A percentile compares a stretch with the other conserved stretches of the same genome.
These are phyloP conservation scores for Cercospora zeae-maydis DNA, from an alignment of 2,329 filamentous ascomycete genomes.

Conservation along the genomic window DNA sequence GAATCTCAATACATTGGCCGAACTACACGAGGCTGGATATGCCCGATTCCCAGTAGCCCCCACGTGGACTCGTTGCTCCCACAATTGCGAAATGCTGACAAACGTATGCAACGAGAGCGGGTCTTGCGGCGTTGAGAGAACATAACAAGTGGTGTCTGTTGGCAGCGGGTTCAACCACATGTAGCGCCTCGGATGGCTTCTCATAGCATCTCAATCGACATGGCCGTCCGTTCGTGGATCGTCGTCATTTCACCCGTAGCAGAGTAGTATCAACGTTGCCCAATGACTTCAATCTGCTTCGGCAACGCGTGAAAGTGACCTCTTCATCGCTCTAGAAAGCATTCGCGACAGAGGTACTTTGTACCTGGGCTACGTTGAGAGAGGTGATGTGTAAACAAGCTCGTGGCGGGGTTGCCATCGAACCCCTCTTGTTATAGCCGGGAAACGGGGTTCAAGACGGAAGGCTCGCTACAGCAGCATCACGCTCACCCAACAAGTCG, in stretches of 20 bases:
- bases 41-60: too few species aligned
- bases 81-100: too few species aligned
- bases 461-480: background rate
- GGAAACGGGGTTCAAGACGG: background rate
- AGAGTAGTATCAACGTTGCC: background rate
- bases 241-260: background rate
- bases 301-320: background rate
- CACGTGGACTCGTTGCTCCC: too few species aligned
- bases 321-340: background rate
- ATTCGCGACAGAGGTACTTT: background rate
- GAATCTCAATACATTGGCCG: too few species aligned
- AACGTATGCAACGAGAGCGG: too few species aligned
- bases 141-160: too few species aligned
- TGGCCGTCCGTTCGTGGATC: background rate
- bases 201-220: background rate
- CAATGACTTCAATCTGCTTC: background rate
- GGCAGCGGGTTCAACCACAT: too few species aligned
- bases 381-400: background rate
- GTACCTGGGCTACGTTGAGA: background rate
- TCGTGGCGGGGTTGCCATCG: background rate
- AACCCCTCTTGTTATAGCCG: background rate
- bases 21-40: too few species aligned
- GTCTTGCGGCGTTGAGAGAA: too few species aligned
- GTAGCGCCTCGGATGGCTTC: background rate
- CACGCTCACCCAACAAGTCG: background rate